Evolutionary conservation across 2,329 filamentous ascomycete genomes (phyloP), one percentile per base, ranked within the genome.

Genomic region (Sclerotinia trifoliorum): DNA sequence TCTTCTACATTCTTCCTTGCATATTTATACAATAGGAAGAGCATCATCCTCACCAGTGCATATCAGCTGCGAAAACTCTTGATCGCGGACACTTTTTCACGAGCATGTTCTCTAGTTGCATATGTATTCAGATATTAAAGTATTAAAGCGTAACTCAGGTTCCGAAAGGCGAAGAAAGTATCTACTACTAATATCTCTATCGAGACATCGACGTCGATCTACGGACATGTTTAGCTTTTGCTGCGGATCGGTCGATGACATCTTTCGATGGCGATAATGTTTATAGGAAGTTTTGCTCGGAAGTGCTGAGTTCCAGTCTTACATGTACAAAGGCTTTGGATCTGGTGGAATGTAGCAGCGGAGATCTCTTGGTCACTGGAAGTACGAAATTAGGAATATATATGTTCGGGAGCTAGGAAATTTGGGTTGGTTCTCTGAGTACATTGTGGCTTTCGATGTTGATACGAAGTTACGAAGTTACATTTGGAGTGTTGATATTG

Each of bases 21-120:
- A 51, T 39, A 26, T 39, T 46, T 39, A n/a, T 51, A 51, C 44
- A 15, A 48, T 21, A 46, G 29, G 32, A 39, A 62, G 46, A 62
- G 49, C 21, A 10, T 19, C 11, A 35, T 49, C 26, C 58, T 51
- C 46, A 15, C 60, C 29, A 62, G n/a, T 39, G 46, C 46, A 51
- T n/a, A 62, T 62, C 60, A 51, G 46, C n/a, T 6, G 29, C 29
- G 21, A 39, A 46, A 62, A 39, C 19, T 11, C 11, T 39, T 35
- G 17, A 19, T 62, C 7, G 5, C 54, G 54, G 32, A 8, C 21
- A 15, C 11, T 13, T 56, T 39, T 56, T 39, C 60, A 51, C 46
- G 46, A 39, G 24, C 29, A 1, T 39, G 15, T 62, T 62, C 46
- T 62, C 60, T 62, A 62, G 60, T 51, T 62, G 60, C 60, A 62